These are phyloP conservation scores for Lipomyces lipofer DNA, from an alignment of 805 yeast species.

Conservation along the genomic window DNA sequence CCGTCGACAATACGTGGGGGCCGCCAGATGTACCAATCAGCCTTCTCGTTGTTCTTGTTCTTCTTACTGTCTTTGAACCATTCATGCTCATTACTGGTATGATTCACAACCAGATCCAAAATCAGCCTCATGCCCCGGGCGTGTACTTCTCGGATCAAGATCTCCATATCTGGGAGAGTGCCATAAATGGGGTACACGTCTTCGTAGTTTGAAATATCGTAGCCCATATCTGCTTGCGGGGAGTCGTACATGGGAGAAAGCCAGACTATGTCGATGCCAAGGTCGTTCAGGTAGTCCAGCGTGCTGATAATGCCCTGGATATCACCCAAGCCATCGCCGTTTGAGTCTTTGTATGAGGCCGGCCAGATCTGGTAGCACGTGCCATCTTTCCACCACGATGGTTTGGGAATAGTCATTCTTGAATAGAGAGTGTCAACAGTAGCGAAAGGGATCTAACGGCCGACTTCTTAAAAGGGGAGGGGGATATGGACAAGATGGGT, in stretches of 20 bases:
- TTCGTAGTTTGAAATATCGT: constrained; percentile 58
- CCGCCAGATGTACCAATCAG: constrained; percentile 66
- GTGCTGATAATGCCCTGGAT: constrained; percentile 53
- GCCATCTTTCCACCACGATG: constrained; percentile 55
- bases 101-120: constrained; percentile 60
- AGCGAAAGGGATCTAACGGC: no score
- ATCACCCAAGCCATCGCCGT: constrained; percentile 62
- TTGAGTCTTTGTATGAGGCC: constrained; percentile 60
- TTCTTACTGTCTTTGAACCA: constrained; percentile 60
- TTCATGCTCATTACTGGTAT: constrained; percentile 48
- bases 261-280: constrained; percentile 58
- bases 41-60: constrained; percentile 52
- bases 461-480: no score
- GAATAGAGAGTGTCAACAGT: not conserved
- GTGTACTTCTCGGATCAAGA: constrained; percentile 50
- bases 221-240: constrained; percentile 65
- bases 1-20: constrained; percentile 54
- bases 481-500: no score
- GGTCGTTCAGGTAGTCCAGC: constrained; percentile 51
- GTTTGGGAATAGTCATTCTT: not conserved
- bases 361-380: constrained; percentile 63
- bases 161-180: constrained; percentile 54
- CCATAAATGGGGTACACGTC: constrained; percentile 55
- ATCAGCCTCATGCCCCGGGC: constrained; percentile 53
- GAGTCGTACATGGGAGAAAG: constrained; percentile 58